These are phyloP conservation scores for Paramyrothecium roridum DNA, from an alignment of 2,329 filamentous ascomycete genomes.

Conservation along the genomic window DNA sequence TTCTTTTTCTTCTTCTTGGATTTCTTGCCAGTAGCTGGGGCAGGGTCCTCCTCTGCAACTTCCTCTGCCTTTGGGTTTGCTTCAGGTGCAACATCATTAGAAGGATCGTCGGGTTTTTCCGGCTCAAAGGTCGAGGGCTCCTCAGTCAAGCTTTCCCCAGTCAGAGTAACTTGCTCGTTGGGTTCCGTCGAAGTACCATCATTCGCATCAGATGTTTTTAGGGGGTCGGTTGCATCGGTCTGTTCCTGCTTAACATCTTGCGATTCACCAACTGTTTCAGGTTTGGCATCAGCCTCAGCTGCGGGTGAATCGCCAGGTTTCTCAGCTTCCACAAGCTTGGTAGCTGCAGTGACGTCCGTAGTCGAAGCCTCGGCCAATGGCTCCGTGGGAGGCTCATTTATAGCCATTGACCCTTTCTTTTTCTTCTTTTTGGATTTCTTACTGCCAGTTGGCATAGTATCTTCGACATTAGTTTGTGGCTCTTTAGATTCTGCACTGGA, in stretches of 20 bases:
- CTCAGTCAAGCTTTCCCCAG: not conserved
- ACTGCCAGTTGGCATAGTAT: not conserved
- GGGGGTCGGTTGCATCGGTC: not conserved
- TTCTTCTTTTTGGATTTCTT: constrained; percentile 12
- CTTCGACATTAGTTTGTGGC: not conserved
- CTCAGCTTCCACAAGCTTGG: not conserved
- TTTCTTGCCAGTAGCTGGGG: not conserved
- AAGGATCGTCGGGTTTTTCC: not conserved
- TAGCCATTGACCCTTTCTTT: constrained; percentile 11
- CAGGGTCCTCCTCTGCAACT: not conserved
- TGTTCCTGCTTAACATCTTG: not conserved
- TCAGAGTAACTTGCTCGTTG: constrained; percentile 3
- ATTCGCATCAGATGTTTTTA: not conserved
- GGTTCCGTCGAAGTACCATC: not conserved
- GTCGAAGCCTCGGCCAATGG: not conserved
- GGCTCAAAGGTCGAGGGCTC: not conserved
- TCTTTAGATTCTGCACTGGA: not conserved
- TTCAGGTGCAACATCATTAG: not conserved
- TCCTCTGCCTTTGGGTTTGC: not conserved
- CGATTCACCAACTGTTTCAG: not conserved
- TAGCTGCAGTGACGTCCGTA: not conserved
- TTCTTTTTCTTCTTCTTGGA: constrained; percentile 2
- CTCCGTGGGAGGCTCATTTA: not conserved
- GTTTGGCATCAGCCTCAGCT: not conserved
- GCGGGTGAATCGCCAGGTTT: not conserved